Evolutionary conservation across 345 rosid genomes (phyloP), one percentile per base, ranked within the genome.

Genomic region (Arabidopsis suecica): DNA sequence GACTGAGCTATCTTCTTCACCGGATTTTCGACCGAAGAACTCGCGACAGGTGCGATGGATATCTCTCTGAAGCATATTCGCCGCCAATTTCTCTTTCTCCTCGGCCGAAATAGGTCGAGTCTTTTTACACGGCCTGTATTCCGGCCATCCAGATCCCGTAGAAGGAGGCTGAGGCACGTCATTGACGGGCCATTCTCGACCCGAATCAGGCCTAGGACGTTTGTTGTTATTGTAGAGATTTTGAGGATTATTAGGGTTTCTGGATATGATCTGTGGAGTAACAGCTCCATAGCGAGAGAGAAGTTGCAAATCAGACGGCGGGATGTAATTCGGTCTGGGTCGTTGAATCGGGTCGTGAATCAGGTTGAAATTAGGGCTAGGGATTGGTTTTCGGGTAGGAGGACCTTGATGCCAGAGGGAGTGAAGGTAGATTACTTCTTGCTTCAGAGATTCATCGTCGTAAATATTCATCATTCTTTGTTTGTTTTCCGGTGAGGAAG

Each of bases 341-440:
- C 78, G 45, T 2, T 60, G 78, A 59, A 58, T n/a, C 44, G 74
- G 70, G 48, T 68, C 25, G 50, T 57, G 77, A 56, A 59, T 8
- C 38, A 71, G 72, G 56, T 66, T 38, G 59, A 80, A 80, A 75
- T 49, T 75, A 22, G 76, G 79, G 54, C 16, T 73, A 4, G 80
- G 81, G 59, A 75, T 79, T 2, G 82, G 73, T 61, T 76, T 81
- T 0, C 61, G 76, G 41, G 59, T 49, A n/a, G 93, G 91, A 8
- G 95, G 98, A 63, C 95, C 96, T 69, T 78, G 86, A 51, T 82
- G 88, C 95, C 93, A 89, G 55, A 93, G 91, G 22, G 84, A 80
- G 75, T 88, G 96, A 61, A 90, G 96, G 83, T 82, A 86, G 61
- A 87, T 76, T 25, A 89, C 96, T 65, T 89, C 97, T 13, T 86